phyloP scores from a whole-genome alignment of 441 rosid genomes.

The Gossypium lobatum region DNA sequence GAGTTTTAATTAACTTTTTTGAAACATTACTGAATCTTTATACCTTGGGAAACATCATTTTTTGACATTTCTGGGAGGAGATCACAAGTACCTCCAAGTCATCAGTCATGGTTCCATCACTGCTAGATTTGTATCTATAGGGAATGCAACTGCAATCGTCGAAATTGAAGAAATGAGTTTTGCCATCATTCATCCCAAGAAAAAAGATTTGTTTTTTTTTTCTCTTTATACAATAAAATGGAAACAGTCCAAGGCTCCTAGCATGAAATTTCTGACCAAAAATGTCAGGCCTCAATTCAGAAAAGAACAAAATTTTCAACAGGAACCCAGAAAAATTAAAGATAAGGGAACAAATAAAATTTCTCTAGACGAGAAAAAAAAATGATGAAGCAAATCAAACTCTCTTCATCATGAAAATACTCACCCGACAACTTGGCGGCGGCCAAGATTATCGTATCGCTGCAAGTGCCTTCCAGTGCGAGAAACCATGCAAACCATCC shows the following conservation, averaged over 20 bases:
- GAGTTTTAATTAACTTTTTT: neutral
- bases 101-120: slow-evolving; percentile 32
- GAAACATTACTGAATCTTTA: neutral
- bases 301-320: neutral
- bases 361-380: neutral
- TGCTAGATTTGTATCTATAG: slow-evolving; percentile 45
- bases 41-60: slow-evolving; percentile 90
- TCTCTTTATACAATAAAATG: neutral
- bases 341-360: neutral
- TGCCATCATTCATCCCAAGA: neutral
- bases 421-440: slow-evolving; percentile 90
- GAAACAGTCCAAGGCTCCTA: neutral
- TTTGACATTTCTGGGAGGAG: slow-evolving; percentile 76
- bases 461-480: slow-evolving; percentile 70
- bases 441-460: slow-evolving; percentile 65
- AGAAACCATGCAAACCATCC: slow-evolving; percentile 59
- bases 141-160: slow-evolving; percentile 68
- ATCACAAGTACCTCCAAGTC: slow-evolving; percentile 73
- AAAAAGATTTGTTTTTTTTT: too few species aligned
- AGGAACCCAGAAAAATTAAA: neutral
- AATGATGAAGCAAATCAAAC: neutral
- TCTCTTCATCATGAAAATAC: slow-evolving; percentile 11
- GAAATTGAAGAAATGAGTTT: slow-evolving; percentile 12
- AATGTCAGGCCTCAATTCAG: neutral
- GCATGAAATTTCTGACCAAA: slow-evolving; percentile 10